Evolutionary conservation across 495 filamentous ascomycete species (phyloP), one percentile per base, ranked within the genome.

Genomic region (Hypomontagnella submonticulosa): DNA sequence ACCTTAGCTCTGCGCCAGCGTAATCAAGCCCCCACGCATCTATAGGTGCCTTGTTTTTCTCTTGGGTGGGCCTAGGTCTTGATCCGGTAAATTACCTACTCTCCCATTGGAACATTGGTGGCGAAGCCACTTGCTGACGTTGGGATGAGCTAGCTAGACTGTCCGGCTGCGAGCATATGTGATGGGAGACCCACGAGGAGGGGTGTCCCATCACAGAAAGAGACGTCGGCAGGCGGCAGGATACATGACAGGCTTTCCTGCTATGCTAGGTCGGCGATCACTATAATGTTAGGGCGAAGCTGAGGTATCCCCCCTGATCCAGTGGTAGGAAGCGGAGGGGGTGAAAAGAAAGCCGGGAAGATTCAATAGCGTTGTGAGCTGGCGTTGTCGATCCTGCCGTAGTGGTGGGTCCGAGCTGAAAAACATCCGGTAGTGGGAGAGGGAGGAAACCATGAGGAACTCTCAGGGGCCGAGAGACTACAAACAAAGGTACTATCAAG

Each of bases 341-440:
- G 12, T 7, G 40, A 51, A 63, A 55, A 51, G 33, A 33, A 49
- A 33, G 33, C 42, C 60, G 43, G 43, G 0, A 19, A 44, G 19
- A 64, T 68, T 68, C 66, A 49, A 69, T 69, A 69, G 66, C 56
- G 54, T 9, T 52, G 13, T 55, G 55, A 51, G 44, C 18, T 68
- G 49, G 59, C 54, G 30, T 47, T 43, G 55, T 60, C 15, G 49
- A 63, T 63, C 66, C 49, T 60, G 37, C 57, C 11, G 58, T 61
- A 12, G 55, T 47, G 15, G 52, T 61, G 57, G 64, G 46, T 62
- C 42, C 58, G 53, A 62, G 58, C 57, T 62, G 64, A 67, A 48
- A 47, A 53, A 53, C n/a, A n/a, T 37, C 16, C 33, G 18, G 13
- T 37, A 19, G 30, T 8, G 19, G 32, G 30, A 50, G 15, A 34